Evolutionary conservation across 2,329 filamentous ascomycete genomes (phyloP).

Genomic region (Blumeria hordei): DNA sequence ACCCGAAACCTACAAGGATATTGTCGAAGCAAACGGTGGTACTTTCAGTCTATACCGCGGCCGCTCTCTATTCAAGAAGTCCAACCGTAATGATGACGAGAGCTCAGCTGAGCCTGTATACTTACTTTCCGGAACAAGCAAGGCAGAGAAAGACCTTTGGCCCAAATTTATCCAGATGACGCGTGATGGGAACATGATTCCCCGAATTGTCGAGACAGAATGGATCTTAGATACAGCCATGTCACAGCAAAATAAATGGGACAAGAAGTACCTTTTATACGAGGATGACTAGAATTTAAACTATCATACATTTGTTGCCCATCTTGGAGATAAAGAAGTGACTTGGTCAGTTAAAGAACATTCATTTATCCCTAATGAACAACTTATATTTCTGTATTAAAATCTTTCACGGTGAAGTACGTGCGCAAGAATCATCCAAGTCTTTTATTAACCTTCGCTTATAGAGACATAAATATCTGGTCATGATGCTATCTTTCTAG

Average conservation of each 20-base stretch:
- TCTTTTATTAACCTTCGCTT: no score
- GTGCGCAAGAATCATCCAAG: no score
- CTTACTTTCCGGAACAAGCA: conserved; percentile 44
- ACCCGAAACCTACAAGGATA: conserved; percentile 60
- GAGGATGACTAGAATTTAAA: not conserved
- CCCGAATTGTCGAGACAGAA: conserved; percentile 60
- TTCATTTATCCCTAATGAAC: no score
- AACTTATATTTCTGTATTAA: no score
- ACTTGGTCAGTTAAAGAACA: no score
- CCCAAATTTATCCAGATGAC: conserved; percentile 59
- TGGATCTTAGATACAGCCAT: conserved; percentile 83
- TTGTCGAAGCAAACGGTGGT: conserved; percentile 74
- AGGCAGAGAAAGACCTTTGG: conserved; percentile 54
- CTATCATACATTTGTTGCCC: no score
- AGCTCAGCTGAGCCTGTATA: conserved; percentile 50
- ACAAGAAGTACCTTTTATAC: conserved; percentile 29
- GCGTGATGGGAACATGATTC: conserved; percentile 49
- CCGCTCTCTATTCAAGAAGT: conserved; percentile 39
- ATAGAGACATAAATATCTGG: no score
- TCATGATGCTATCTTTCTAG: no score
- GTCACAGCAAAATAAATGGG: conserved; percentile 54
- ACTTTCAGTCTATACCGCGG: conserved; percentile 56
- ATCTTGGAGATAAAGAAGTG: no score
- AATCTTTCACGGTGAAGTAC: no score
- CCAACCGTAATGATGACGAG: conserved; percentile 29